phyloP scores from a whole-genome alignment of 2,329 filamentous ascomycete genomes.

The Xylaria sp. region DNA sequence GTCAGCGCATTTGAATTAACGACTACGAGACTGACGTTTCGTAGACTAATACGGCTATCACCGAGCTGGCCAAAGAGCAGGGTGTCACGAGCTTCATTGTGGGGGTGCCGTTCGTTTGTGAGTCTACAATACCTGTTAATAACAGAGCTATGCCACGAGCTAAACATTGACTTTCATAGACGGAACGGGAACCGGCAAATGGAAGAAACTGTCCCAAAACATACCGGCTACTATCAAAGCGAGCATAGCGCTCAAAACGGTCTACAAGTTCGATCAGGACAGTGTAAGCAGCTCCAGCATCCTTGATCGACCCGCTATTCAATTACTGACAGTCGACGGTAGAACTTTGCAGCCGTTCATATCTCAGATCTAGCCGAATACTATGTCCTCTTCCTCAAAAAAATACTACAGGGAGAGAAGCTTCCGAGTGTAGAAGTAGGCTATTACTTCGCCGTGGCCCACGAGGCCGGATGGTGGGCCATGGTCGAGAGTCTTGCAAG shows the following conservation, averaged over 20 bases:
- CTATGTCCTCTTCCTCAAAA: slow-evolving; percentile 47
- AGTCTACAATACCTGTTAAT: slow-evolving; percentile 24
- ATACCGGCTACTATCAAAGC: slow-evolving; percentile 49
- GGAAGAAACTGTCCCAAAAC: slow-evolving; percentile 51
- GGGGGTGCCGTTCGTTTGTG: slow-evolving; percentile 47
- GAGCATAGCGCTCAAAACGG: slow-evolving; percentile 45
- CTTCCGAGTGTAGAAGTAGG: slow-evolving; percentile 48
- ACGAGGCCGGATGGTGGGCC: slow-evolving; percentile 48
- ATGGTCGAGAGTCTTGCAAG: slow-evolving; percentile 46
- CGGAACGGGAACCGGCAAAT: slow-evolving; percentile 49
- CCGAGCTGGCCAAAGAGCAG: slow-evolving; percentile 46
- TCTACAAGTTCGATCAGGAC: slow-evolving; percentile 51
- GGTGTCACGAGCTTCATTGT: slow-evolving; percentile 49
- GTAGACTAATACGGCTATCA: slow-evolving; percentile 48
- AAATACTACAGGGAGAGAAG: slow-evolving; percentile 45
- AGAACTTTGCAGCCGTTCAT: slow-evolving; percentile 47
- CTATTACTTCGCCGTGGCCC: slow-evolving; percentile 51
- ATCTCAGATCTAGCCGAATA: slow-evolving; percentile 50
- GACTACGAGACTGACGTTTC: not conserved
- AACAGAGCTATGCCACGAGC: not conserved
- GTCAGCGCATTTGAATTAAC: not conserved
- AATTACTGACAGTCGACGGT: not conserved
- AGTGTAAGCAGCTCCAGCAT: slow-evolving; percentile 43
- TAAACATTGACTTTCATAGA: slow-evolving; percentile 41
- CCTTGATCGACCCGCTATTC: slow-evolving; percentile 16